Conservation (phyloP, 306 rosid genomes). For the Gastrolobium villosum region DNA sequence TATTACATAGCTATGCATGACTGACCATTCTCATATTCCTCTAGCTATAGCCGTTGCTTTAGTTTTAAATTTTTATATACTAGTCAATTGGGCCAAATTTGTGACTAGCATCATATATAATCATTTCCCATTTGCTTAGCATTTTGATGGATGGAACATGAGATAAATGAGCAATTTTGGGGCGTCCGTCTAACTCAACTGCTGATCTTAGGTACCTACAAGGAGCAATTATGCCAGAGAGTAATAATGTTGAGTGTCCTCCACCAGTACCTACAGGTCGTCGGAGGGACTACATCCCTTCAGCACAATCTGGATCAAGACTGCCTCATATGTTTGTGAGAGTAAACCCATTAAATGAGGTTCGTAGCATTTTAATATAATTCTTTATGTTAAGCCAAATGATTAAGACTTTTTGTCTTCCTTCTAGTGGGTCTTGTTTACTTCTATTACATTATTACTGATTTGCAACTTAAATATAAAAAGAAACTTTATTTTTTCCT, state of each 20-base stretch:
- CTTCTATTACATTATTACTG: constrained; percentile 2
- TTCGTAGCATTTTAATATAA: constrained; percentile 44
- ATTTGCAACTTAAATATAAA: not conserved
- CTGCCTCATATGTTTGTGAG: constrained; percentile 89
- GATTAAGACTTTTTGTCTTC: not conserved
- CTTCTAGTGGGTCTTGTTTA: not conserved
- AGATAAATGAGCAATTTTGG: constrained; percentile 38
- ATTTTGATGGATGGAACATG: constrained; percentile 40
- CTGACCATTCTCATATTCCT: constrained; percentile 26
- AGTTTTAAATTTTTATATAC: constrained; percentile 6
- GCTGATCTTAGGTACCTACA: constrained; percentile 68
- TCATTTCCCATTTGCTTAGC: constrained; percentile 19
- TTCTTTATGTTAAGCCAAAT: not conserved
- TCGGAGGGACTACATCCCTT: constrained; percentile 84
- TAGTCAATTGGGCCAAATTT: constrained; percentile 34
- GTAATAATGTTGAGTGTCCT: constrained; percentile 46
- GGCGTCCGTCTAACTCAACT: constrained; percentile 51
- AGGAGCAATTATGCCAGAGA: constrained; percentile 79
- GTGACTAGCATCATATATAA: constrained; percentile 37
- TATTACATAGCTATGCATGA: not conserved
- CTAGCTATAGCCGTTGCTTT: constrained; percentile 29
- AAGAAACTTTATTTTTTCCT: constrained; percentile 5
- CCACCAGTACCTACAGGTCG: constrained; percentile 73
- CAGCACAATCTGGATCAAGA: constrained; percentile 85
- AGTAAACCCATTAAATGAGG: constrained; percentile 63